These are phyloP conservation scores for Globisporangium yorkense DNA, from an alignment of 352 stramenopile species.

Conservation along the genomic window DNA sequence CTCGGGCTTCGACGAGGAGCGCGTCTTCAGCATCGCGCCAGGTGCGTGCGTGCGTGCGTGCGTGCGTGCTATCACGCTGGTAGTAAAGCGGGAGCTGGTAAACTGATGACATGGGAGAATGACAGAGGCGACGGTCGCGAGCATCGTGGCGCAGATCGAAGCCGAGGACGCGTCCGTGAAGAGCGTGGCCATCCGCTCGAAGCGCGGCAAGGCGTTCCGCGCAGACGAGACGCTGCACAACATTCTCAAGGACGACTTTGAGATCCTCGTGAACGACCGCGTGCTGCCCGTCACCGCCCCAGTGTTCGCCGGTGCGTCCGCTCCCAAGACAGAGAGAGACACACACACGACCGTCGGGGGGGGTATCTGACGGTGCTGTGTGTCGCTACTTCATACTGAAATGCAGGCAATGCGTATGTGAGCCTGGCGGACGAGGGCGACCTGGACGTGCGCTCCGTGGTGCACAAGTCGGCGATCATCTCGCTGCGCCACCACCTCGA, in stretches of 20 bases:
- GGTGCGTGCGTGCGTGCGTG: conserved; percentile 16
- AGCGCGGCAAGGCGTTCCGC: conserved; percentile 51
- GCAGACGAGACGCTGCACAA: conserved; percentile 56
- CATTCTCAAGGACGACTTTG: conserved; percentile 77
- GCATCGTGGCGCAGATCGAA: conserved; percentile 71
- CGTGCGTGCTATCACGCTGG: background rate
- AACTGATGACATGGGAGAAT: background rate
- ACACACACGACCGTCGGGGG: too few species aligned
- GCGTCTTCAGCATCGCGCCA: conserved; percentile 69
- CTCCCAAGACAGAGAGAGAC: background rate
- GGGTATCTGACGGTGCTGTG: background rate
- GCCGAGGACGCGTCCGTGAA: conserved; percentile 70
- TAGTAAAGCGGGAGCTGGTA: background rate
- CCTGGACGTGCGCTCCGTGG: conserved; percentile 72
- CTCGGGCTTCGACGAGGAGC: conserved; percentile 71
- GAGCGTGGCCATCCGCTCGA: conserved; percentile 55
- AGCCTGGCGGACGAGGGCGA: conserved; percentile 68
- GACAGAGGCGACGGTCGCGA: conserved; percentile 65
- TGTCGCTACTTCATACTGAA: background rate
- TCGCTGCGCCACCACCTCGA: conserved; percentile 66
- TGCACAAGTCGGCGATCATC: conserved; percentile 78
- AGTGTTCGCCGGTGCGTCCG: conserved; percentile 45
- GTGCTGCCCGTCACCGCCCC: conserved; percentile 65
- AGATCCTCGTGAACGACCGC: conserved; percentile 75
- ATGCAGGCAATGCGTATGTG: conserved; percentile 57